Evolutionary conservation across 805 yeast genomes (phyloP).

Genomic region (Candida tallmaniae): DNA sequence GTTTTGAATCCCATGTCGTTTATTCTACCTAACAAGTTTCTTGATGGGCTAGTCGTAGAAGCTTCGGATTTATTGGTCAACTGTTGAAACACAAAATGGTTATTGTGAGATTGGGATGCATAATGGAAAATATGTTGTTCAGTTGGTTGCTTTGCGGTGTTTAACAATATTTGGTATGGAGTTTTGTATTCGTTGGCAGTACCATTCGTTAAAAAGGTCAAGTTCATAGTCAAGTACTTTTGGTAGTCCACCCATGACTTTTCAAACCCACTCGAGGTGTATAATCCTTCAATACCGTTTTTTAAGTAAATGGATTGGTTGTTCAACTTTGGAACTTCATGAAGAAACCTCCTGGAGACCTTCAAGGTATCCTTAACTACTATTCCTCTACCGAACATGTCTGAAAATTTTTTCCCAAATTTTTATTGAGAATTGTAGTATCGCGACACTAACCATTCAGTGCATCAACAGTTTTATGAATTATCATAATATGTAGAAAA

Average conservation of each 20-base stretch:
- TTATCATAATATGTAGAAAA: too few relatives aligned
- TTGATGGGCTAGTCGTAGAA: conserved; percentile 30
- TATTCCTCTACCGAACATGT: conserved; percentile 2
- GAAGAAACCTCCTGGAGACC: conserved; percentile 38
- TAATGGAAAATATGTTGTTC: conserved; percentile 72
- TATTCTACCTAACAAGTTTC: conserved; percentile 35
- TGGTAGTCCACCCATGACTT: conserved; percentile 84
- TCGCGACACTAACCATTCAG: too few relatives aligned
- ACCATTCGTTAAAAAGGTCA: conserved; percentile 65
- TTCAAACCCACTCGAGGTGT: conserved; percentile 60
- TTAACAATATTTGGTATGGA: conserved; percentile 65
- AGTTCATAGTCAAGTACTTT: conserved; percentile 52
- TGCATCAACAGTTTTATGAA: too few relatives aligned
- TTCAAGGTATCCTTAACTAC: not conserved
- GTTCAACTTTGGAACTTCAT: conserved; percentile 58
- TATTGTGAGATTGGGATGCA: conserved; percentile 90
- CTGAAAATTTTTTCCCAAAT: conserved; percentile 4
- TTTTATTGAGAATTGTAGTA: too few relatives aligned
- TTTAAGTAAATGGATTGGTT: conserved; percentile 32
- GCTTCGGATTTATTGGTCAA: conserved; percentile 34
- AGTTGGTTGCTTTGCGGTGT: conserved; percentile 62
- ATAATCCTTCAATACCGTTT: conserved; percentile 61
- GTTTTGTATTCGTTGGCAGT: conserved; percentile 72
- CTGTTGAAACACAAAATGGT: conserved; percentile 81
- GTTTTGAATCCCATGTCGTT: conserved; percentile 29